phyloP scores from a whole-genome alignment of 768 basidiomycete genomes.

The Pleurotus eryngii region DNA sequence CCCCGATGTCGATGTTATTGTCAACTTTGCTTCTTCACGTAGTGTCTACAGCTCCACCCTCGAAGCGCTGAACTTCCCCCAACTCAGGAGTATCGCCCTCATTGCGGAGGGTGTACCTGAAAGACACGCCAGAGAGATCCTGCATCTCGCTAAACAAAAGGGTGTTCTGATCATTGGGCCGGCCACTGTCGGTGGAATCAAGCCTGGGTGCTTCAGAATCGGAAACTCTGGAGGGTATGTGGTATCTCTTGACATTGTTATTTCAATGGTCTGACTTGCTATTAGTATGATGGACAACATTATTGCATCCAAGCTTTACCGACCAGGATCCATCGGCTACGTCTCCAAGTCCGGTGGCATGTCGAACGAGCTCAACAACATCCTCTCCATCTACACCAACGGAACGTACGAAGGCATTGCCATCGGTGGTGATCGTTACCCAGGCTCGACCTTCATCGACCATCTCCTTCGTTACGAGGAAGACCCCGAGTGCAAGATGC shows the following conservation, averaged over 20 bases:
- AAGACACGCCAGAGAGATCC: slow-evolving; percentile 92
- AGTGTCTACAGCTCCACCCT: slow-evolving; percentile 94
- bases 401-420: slow-evolving; percentile 99
- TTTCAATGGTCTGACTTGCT: slow-evolving; percentile 1
- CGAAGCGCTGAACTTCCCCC: slow-evolving; percentile 71
- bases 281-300: slow-evolving; percentile 99
- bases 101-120: slow-evolving; percentile 99
- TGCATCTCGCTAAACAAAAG: slow-evolving; percentile 83
- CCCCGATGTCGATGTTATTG: slow-evolving; percentile 93
- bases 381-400: slow-evolving; percentile 92
- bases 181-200: slow-evolving; percentile 98
- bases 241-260: neutral
- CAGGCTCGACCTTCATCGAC: slow-evolving; percentile 98
- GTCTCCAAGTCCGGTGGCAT: slow-evolving; percentile 99
- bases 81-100: slow-evolving; percentile 70
- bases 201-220: slow-evolving; percentile 99
- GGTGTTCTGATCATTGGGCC: slow-evolving; percentile 90
- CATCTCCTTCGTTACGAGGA: slow-evolving; percentile 96
- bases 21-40: slow-evolving; percentile 95
- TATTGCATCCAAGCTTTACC: slow-evolving; percentile 97
- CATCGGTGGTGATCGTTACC: slow-evolving; percentile 99
- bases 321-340: slow-evolving; percentile 94
- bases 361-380: slow-evolving; percentile 99
- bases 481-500: slow-evolving; percentile 98
- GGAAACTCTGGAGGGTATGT: slow-evolving; percentile 96